phyloP scores from a whole-genome alignment of 352 stramenopile species.

The Ophiocytium majus region DNA sequence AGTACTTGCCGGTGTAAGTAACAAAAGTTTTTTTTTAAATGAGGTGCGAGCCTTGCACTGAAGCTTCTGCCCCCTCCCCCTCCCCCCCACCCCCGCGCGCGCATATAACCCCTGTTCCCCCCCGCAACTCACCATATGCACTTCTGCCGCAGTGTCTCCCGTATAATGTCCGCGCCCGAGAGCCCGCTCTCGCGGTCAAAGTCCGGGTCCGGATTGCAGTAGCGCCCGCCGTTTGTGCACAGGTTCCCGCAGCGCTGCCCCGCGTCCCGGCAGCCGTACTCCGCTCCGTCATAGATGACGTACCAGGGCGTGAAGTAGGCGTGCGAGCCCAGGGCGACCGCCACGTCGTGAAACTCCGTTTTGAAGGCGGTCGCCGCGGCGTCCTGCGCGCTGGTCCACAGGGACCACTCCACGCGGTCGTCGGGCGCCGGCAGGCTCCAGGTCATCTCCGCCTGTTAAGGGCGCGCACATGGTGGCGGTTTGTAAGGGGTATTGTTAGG shows the following conservation, averaged over 20 bases:
- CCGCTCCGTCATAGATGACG: conserved; percentile 90
- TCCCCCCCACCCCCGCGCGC: no score
- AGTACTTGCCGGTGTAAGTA: no score
- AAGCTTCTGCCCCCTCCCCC: no score
- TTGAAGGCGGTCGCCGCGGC: conserved; percentile 64
- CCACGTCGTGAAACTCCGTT: conserved; percentile 74
- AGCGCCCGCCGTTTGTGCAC: conserved; percentile 93
- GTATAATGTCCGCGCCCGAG: conserved; percentile 60
- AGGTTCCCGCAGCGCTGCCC: conserved; percentile 85
- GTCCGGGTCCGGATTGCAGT: conserved; percentile 93
- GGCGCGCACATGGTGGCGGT: background rate
- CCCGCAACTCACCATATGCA: conserved; percentile 45
- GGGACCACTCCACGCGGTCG: conserved; percentile 90
- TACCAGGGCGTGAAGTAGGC: conserved; percentile 91
- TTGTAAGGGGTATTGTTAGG: no score
- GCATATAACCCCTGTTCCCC: no score
- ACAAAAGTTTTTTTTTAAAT: no score
- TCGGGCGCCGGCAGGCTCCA: conserved; percentile 88
- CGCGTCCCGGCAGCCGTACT: conserved; percentile 11
- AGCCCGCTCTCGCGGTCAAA: conserved; percentile 84
- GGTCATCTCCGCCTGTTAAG: conserved; percentile 72
- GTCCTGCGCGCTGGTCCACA: conserved; percentile 92
- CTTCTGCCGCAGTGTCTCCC: conserved; percentile 50
- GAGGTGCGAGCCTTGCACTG: no score
- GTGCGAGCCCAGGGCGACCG: conserved; percentile 76